Conservation (phyloP, 2,329 filamentous ascomycete species). For the Epichloe sp. region DNA sequence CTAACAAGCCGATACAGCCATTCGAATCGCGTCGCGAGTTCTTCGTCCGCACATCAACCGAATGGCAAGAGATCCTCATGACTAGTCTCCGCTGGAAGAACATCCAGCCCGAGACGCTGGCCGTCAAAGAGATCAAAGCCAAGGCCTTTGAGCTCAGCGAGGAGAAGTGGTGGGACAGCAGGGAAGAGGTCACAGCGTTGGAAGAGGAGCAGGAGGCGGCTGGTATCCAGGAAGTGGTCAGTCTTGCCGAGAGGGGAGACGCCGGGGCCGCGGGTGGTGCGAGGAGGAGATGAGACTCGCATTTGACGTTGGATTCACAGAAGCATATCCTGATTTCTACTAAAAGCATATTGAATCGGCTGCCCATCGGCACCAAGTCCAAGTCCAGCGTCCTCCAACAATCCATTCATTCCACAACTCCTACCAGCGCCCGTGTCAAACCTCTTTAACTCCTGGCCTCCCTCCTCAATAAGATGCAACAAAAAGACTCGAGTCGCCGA, state of each 20-base stretch:
- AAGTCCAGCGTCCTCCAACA: too few relatives aligned
- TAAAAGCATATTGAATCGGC: too few relatives aligned
- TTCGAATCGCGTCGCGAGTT: conserved; percentile 90
- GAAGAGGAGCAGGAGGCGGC: conserved; percentile 95
- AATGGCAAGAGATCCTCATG: conserved; percentile 84
- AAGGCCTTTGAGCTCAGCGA: conserved; percentile 84
- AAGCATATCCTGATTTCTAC: too few relatives aligned
- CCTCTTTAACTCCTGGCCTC: too few relatives aligned
- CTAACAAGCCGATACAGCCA: conserved; percentile 42
- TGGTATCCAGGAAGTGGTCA: conserved; percentile 89
- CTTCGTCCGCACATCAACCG: conserved; percentile 72
- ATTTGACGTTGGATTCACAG: too few relatives aligned
- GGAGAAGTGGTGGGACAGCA: conserved; percentile 97
- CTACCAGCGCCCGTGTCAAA: too few relatives aligned
- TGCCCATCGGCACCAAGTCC: too few relatives aligned
- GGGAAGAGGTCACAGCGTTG: conserved; percentile 80
- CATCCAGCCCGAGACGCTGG: conserved; percentile 51
- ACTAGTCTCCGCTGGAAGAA: conserved; percentile 58
- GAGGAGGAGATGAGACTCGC: conserved; percentile 17
- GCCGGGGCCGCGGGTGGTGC: conserved; percentile 25
- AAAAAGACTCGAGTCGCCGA: too few relatives aligned
- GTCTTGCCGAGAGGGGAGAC: conserved; percentile 59
- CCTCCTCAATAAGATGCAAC: too few relatives aligned
- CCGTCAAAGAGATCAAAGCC: conserved; percentile 85
- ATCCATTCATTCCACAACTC: too few relatives aligned